Conservation (phyloP, 495 filamentous ascomycete genomes). For the Aspergillus nidulans region DNA sequence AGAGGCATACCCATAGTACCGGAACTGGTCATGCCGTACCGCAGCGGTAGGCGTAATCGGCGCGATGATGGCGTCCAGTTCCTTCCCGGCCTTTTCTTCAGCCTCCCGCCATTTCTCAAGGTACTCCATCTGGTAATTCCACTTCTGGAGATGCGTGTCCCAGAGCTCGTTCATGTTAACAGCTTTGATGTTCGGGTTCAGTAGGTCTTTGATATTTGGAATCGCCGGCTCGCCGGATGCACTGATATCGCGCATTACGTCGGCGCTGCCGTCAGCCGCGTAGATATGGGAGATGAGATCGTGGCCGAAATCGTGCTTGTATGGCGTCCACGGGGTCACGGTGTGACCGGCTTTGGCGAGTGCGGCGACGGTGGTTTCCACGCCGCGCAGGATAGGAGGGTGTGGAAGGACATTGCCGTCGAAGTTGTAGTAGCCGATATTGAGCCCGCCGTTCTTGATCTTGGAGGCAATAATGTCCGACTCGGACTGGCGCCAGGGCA, state of each 20-base stretch:
- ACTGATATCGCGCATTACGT: constrained; percentile 30
- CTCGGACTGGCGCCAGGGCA: constrained; percentile 24
- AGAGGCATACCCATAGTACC: constrained; percentile 35
- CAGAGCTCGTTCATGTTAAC: constrained; percentile 28
- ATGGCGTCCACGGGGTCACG: constrained; percentile 37
- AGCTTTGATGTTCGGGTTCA: constrained; percentile 30
- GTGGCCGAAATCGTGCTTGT: constrained; percentile 31
- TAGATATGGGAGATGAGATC: constrained; percentile 35
- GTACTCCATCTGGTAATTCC: constrained; percentile 35
- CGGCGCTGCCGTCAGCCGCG: constrained; percentile 33
- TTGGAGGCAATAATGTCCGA: constrained; percentile 24
- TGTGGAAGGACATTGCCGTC: constrained; percentile 24
- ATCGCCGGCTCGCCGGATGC: constrained; percentile 47
- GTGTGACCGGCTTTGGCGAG: constrained; percentile 36
- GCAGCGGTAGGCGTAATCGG: constrained; percentile 46
- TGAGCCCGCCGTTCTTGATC: constrained; percentile 21
- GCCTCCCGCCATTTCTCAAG: constrained; percentile 27
- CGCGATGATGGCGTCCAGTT: constrained; percentile 44
- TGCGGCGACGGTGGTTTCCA: constrained; percentile 31
- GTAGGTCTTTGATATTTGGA: constrained; percentile 33
- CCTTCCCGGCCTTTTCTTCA: constrained; percentile 27
- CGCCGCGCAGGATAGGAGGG: constrained; percentile 34
- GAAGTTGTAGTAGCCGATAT: constrained; percentile 20
- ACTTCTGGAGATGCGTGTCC: constrained; percentile 34
- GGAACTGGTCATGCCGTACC: constrained; percentile 28